Base-by-base conservation (phyloP, 1,284 basidiomycete genomes). In the Naganishia liquefaciens region DNA sequence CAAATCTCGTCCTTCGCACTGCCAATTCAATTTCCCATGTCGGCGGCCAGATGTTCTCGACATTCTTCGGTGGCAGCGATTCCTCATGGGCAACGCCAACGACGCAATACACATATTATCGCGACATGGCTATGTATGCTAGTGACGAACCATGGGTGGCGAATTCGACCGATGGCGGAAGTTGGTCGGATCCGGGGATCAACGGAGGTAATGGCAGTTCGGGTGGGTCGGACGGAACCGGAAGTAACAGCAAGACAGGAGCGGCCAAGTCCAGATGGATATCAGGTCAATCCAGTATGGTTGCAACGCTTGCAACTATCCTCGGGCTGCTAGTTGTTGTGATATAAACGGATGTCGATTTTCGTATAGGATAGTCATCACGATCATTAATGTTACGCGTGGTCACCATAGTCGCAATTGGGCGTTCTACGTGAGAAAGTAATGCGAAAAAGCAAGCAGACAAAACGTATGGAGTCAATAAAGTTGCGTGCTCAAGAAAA, bases 51-150 rank as follows among this genome's bases (percentile, higher is more conserved):
- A 78, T 75, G 71, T 63, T 55, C 39, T 62, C 55, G 19, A 80
- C 79, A 25, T 80, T 80, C 67, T 80, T 80, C 65, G 79, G 79
- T 44, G 79, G 79, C 9, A 70, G 75, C 66, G 75, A 78, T 64
- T 27, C 67, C n/a, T 60, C 72, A 1, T 80, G 76, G 75, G 75
- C 75, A 4, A 71, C 75, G 0, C 75, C 74, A n/a, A 75, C 72
- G 2, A 67, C 69, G 15, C 78, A 80, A 65, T 75, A 71, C 54
- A 71, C 71, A 9, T 79, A 77, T 70, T 79, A 69, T 68, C 68
- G 72, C 61, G 78, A 79, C 68, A 73, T 80, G 15, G 25, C 42
- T 5, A 43, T 65, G 51, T 65, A 30, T 33, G 51, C 54, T 17
- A 27, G 54, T 9, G n/a, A 11, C n/a, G 51, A 33, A n/a, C 47